These are phyloP conservation scores for Ceratocystis alfenasii DNA, from an alignment of 2,329 filamentous ascomycete genomes.

Conservation along the genomic window DNA sequence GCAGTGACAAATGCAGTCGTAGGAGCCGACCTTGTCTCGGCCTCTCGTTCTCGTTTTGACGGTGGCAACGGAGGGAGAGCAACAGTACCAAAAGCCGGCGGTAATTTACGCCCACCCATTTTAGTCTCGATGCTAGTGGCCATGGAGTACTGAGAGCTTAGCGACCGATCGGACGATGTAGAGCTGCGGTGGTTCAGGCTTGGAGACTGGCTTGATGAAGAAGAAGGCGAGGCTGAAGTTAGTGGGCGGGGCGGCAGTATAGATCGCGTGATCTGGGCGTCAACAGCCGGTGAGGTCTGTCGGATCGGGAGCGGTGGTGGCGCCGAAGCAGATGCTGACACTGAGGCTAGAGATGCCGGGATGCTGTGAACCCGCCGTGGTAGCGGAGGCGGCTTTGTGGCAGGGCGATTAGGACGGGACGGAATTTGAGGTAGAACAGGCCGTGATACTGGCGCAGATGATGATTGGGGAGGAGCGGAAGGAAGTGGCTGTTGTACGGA, in stretches of 20 bases:
- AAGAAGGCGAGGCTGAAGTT: neutral
- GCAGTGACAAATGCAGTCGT: constrained; percentile 1
- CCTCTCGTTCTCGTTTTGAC: constrained; percentile 42
- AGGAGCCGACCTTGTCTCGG: constrained; percentile 35
- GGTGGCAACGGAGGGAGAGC: constrained; percentile 48
- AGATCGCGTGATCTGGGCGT: neutral
- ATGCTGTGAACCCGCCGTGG: constrained; percentile 24
- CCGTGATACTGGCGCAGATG: constrained; percentile 24
- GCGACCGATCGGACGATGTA: constrained; percentile 45
- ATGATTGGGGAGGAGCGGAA: neutral
- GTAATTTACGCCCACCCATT: constrained; percentile 37
- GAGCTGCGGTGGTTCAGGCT: constrained; percentile 38
- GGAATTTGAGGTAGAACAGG: constrained; percentile 33
- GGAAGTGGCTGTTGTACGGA: neutral
- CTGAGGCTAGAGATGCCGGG: constrained; percentile 10
- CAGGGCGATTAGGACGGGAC: constrained; percentile 30
- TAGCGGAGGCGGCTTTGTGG: constrained; percentile 28
- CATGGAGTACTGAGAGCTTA: constrained; percentile 42
- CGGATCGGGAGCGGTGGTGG: neutral
- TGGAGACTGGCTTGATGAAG: neutral
- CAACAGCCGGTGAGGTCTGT: neutral
- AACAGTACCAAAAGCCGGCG: constrained; percentile 44
- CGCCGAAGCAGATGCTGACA: neutral
- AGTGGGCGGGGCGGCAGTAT: neutral
- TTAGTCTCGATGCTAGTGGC: constrained; percentile 38